phyloP scores from a whole-genome alignment of 345 rosid species.

The Draba incana region DNA sequence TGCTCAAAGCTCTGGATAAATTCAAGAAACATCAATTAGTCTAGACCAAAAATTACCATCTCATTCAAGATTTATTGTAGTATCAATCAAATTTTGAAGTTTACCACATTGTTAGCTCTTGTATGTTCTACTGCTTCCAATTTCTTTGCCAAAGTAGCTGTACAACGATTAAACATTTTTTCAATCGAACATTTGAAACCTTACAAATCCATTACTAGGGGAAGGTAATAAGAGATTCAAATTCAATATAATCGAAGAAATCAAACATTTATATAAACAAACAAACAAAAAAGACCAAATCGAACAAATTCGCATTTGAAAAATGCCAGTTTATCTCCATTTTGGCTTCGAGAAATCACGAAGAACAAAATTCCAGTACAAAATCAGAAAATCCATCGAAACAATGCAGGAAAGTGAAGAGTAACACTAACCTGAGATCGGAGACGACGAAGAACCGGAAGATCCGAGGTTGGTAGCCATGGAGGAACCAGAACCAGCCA shows the following conservation, averaged over 20 bases:
- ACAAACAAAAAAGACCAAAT: neutral
- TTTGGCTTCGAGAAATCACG: slow-evolving; percentile 6
- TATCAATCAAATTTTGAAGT: slow-evolving; percentile 21
- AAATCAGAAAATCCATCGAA: slow-evolving; percentile 8
- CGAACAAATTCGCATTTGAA: slow-evolving; percentile 7
- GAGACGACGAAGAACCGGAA: slow-evolving; percentile 32
- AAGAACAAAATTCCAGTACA: neutral
- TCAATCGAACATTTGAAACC: too few species aligned
- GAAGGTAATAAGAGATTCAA: neutral
- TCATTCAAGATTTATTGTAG: neutral
- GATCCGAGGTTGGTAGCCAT: slow-evolving; percentile 33
- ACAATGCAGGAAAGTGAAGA: slow-evolving; percentile 14
- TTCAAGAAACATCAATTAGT: slow-evolving; percentile 10
- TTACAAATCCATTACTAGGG: neutral
- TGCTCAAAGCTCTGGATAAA: slow-evolving; percentile 47
- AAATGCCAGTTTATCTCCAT: slow-evolving; percentile 8
- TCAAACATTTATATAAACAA: neutral
- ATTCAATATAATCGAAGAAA: neutral
- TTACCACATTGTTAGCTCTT: slow-evolving; percentile 48
- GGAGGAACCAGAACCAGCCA: slow-evolving; percentile 12
- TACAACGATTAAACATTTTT: slow-evolving; percentile 33
- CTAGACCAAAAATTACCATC: neutral
- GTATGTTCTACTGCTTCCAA: slow-evolving; percentile 35
- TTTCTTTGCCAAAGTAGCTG: slow-evolving; percentile 41
- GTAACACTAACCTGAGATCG: slow-evolving; percentile 30